phyloP scores from a whole-genome alignment of 2,329 filamentous ascomycete species.

The Colletotrichum salicis region DNA sequence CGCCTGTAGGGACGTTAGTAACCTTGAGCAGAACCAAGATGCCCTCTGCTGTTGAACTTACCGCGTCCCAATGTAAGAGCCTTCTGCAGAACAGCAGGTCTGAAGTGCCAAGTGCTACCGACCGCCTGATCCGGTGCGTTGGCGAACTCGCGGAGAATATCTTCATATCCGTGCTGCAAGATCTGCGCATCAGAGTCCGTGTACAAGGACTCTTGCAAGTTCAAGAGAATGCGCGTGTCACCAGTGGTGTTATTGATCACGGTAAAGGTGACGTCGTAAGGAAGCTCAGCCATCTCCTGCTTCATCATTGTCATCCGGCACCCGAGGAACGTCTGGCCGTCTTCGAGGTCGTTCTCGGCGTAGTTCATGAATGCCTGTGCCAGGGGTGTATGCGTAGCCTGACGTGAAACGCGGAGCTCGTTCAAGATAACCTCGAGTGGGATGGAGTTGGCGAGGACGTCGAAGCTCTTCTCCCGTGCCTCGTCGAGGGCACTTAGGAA shows the following conservation, averaged over 20 bases:
- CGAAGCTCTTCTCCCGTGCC: constrained; percentile 42
- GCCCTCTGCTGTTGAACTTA: neutral
- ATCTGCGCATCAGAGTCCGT: neutral
- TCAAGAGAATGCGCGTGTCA: neutral
- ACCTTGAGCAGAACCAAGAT: neutral
- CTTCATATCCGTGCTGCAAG: neutral
- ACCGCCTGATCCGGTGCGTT: neutral
- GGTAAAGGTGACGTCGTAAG: neutral
- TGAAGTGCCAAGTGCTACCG: neutral
- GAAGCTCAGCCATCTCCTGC: constrained; percentile 5
- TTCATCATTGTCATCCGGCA: constrained; percentile 2
- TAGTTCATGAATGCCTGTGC: constrained; percentile 62
- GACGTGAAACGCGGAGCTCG: constrained; percentile 52
- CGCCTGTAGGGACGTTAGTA: neutral
- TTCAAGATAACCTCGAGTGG: constrained; percentile 59
- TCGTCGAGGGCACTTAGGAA: constrained; percentile 39
- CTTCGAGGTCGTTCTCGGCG: constrained; percentile 42
- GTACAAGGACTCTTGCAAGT: neutral
- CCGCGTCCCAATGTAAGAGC: neutral
- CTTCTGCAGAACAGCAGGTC: neutral
- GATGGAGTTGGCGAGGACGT: constrained; percentile 52
- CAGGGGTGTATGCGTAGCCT: constrained; percentile 51
- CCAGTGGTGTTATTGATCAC: constrained; percentile 1
- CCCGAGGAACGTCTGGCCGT: constrained; percentile 11
- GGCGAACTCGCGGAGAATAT: neutral